These are phyloP conservation scores for Erythrophleum fordii DNA, from an alignment of 306 rosid species.

Conservation along the genomic window DNA sequence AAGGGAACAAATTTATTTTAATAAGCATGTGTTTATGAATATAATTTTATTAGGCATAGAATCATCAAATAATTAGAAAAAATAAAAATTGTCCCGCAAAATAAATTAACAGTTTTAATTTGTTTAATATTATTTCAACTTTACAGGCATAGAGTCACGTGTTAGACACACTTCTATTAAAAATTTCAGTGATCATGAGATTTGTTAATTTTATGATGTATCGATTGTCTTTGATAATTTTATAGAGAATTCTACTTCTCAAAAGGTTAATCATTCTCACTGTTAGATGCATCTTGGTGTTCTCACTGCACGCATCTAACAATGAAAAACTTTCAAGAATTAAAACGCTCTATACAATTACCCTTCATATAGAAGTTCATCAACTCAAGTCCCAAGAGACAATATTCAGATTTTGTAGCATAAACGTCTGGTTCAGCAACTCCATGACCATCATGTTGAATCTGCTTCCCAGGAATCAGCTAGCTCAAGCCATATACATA, in stretches of 20 bases:
- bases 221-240: background rate
- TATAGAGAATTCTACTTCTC: background rate
- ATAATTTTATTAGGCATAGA: no score
- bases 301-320: background rate
- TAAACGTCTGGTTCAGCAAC: conserved; percentile 35
- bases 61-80: no score
- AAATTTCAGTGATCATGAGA: background rate
- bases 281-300: background rate
- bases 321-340: background rate
- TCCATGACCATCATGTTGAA: conserved; percentile 43
- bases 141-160: background rate
- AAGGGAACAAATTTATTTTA: no score
- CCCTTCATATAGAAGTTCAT: background rate
- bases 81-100: no score
- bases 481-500: conserved; percentile 40
- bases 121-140: background rate
- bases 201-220: background rate
- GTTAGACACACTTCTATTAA: background rate
- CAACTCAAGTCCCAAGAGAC: background rate
- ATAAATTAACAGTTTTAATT: background rate
- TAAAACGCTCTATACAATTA: background rate
- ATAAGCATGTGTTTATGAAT: no score
- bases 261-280: background rate
- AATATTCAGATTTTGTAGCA: background rate
- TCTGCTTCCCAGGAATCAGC: conserved; percentile 45